Base-by-base conservation (phyloP, 164 flowering plant genomes). In the Vitis rupestris region DNA sequence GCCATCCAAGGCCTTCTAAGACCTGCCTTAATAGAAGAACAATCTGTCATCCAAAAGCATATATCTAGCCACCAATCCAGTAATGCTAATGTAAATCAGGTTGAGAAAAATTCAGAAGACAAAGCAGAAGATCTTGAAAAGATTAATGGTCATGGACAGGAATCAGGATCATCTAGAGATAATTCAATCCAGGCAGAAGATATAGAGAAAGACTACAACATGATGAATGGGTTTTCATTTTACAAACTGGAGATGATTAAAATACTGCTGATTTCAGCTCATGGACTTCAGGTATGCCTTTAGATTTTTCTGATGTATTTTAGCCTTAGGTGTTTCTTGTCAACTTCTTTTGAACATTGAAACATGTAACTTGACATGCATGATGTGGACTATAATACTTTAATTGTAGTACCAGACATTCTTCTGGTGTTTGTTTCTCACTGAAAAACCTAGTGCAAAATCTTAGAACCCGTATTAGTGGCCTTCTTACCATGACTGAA, bases 221-320 rank as follows among this genome's bases (percentile, higher is more conserved):
- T 71, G 6, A 74, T 56, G 64, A 82, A 68, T 72, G 94, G 86
- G 60, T 83, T 83, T 71, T 75, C 88, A 60, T 90, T 84, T 83
- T 94, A 92, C 84, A 92, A 83, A 85, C 76, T 94, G 78, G 98
- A 94, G 86, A 89, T 90, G 89, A 68, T 83, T 52, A 84, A 81
- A 54, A 83, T 94, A 72, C 91, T 87, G 71, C 75, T 92, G 17
- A 76, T 89, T 76, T 87, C 90, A 61, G 78, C 90, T 44, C 73
- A 88, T 74, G 97, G 92, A 64, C 72, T 79, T 69, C 91, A 84
- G 86, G 98, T 86, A 82, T 54, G 71, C 70, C 63, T 17, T 67
- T 3, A 30, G 53, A 23, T 8, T 23, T 27, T 50, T n/a, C 31
- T 14, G 47, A 9, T 51, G 53, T 61, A 14, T 31, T 61, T 53